These are phyloP conservation scores for Cadophora malorum DNA, from an alignment of 2,329 filamentous ascomycete genomes.

Conservation along the genomic window DNA sequence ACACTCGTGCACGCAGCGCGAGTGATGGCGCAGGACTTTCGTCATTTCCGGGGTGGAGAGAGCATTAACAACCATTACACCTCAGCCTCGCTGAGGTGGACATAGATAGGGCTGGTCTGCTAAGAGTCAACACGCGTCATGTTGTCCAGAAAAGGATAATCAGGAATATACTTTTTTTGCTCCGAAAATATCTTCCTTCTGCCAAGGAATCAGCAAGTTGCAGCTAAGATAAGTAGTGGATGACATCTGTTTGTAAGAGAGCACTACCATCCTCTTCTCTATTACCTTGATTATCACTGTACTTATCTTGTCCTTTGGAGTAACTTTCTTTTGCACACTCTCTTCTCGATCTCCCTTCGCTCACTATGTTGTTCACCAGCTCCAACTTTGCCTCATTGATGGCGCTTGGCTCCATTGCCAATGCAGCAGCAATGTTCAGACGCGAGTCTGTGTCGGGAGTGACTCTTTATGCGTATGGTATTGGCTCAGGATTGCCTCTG, in stretches of 20 bases:
- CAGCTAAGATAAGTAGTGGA: background rate
- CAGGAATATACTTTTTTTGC: background rate
- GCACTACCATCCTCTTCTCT: background rate
- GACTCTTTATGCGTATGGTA: conserved; percentile 1
- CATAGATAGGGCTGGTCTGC: background rate
- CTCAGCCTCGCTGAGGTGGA: background rate
- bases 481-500: background rate
- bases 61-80: background rate
- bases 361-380: background rate
- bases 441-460: conserved; percentile 7
- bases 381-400: background rate
- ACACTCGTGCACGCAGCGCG: background rate
- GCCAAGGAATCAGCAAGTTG: background rate
- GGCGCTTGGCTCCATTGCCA: background rate
- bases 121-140: background rate
- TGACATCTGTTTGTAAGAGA: background rate
- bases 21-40: background rate
- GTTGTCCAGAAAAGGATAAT: background rate
- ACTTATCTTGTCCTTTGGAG: background rate
- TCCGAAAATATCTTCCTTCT: background rate
- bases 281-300: too few relatives aligned
- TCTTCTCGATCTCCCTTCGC: background rate
- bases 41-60: background rate
- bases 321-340: background rate
- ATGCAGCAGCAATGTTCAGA: conserved; percentile 1